Evolutionary conservation across 2,329 filamentous ascomycete genomes (phyloP), one percentile per base, ranked within the genome.

Genomic region (Cyanodermella asteris): DNA sequence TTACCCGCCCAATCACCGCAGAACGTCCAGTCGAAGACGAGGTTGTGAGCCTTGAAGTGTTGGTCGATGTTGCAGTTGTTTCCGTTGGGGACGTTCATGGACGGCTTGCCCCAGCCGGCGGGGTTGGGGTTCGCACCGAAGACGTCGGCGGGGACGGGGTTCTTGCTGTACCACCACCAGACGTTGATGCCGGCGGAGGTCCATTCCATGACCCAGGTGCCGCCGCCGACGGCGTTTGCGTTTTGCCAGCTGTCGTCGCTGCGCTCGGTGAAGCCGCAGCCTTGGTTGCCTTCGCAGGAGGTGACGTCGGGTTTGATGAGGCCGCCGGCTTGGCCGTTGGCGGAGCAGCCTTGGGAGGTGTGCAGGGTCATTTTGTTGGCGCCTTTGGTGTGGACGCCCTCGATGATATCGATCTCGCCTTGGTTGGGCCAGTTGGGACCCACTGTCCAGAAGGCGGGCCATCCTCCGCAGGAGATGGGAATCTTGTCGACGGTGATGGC

Each of bases 1-100:
- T 40, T 37, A 9, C 59, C 58, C 6, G 59, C 59, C 58, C 59
- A 64, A 27, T 60, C 55, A 18, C 60, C 60, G 31, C 60, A 64
- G 41, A 64, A 63, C 1, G 56, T 58, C 2, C 50, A 56, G 33
- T 63, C 54, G 28, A 64, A 53, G 13, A 61, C 22, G 12, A 13
- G 9, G n/a, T n/a, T n/a, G n/a, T n/a, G n/a, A n/a, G 25, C 25
- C 22, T 41, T 42, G 38, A 56, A 55, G n/a, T 45, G 44, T 6
- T 38, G 37, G 18, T 41, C 38, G 15, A 56, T 43, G 27, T 48
- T 42, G 35, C 50, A 55, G 8, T 24, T 18, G 8, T 14, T 24
- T 11, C 24, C 14, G 6, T 24, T 22, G 11, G 23, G 23, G 11
- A 29, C 29, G 7, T 12, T 22, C 1, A 51, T 53, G 31, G 49